These are phyloP conservation scores for Euphorbia schlechtendalii DNA, from an alignment of 441 rosid genomes.

Conservation along the genomic window DNA sequence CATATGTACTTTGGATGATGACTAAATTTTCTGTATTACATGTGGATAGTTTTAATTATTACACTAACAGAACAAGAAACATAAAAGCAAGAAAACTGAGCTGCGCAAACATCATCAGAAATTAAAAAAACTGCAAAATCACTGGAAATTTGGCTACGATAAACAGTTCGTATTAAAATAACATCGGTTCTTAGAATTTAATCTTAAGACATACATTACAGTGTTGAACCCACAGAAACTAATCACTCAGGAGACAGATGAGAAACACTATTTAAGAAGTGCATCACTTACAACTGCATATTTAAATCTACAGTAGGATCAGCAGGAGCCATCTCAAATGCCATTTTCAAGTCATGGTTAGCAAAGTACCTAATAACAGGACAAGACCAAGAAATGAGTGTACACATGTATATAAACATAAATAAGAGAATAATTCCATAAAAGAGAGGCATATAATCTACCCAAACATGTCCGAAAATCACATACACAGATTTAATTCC, in stretches of 20 bases:
- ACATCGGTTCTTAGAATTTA: neutral
- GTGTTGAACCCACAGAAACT: neutral
- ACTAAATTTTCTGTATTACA: neutral
- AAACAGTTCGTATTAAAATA: neutral
- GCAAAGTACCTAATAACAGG: conserved; percentile 50
- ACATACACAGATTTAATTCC: neutral
- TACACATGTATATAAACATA: conserved; percentile 5
- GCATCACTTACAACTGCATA: conserved; percentile 78
- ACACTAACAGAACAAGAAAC: conserved; percentile 4
- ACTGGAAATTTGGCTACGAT: neutral
- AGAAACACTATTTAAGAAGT: conserved; percentile 17
- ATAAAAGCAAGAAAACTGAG: neutral
- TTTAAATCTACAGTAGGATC: conserved; percentile 95
- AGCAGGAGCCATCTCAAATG: conserved; percentile 86
- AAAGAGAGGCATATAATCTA: neutral
- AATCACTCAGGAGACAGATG: neutral
- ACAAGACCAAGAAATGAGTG: conserved; percentile 14
- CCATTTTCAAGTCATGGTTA: conserved; percentile 59
- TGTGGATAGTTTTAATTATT: neutral
- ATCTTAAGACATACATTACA: neutral
- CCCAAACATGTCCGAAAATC: neutral
- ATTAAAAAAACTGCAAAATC: neutral
- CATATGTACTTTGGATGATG: neutral
- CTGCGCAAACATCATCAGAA: neutral
- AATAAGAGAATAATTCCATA: neutral